Base-by-base conservation (phyloP, 176 grass and related monocot species). In the Leersia perrieri region DNA sequence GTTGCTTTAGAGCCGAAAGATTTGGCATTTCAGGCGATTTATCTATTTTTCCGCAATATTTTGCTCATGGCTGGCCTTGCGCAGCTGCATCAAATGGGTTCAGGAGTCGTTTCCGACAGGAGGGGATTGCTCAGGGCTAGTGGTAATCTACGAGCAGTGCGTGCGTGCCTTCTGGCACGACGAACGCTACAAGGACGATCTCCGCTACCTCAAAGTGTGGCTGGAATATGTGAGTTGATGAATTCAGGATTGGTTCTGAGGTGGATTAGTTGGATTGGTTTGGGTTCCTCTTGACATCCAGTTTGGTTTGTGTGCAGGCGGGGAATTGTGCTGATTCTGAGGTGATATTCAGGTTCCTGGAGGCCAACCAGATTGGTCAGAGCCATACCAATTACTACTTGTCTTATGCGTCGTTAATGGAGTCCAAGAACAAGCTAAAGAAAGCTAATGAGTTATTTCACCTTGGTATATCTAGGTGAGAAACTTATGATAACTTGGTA, bases 131-230 rank as follows among this genome's bases (percentile, higher is more conserved):
- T 95, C 96, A 1, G 96, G 93, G 44, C 58, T 99, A n/a, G 32
- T 99, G 64, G 93, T 95, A 63, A 89, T 99, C 63, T 99, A 99
- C 29, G 96, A 99, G 88, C 96, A 95, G 82, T 99, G 96, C 28
- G 89, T 99, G 25, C 90, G 96, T 18, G 57, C 84, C 30, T 95
- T 99, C 72, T 99, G 96, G 93, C 93, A 95, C 23, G 89, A 95
- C 10, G 61, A 85, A 62, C 87, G 87, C 55, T 99, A 99, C 89
- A 93, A 86, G 79, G 68, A 93, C 29, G 96, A 99, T 76, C 83
- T 99, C 62, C 96, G 90, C 28, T 99, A 95, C 80, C 93, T 95
- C 61, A 99, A 99, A 99, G 82, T 99, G 69, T 99, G 96, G 96
- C 33, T 99, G 66, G 96, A 99, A 99, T 95, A 99, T 28, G 96